Base-by-base conservation (phyloP, 768 basidiomycete species). In the Coprinopsis sp. region DNA sequence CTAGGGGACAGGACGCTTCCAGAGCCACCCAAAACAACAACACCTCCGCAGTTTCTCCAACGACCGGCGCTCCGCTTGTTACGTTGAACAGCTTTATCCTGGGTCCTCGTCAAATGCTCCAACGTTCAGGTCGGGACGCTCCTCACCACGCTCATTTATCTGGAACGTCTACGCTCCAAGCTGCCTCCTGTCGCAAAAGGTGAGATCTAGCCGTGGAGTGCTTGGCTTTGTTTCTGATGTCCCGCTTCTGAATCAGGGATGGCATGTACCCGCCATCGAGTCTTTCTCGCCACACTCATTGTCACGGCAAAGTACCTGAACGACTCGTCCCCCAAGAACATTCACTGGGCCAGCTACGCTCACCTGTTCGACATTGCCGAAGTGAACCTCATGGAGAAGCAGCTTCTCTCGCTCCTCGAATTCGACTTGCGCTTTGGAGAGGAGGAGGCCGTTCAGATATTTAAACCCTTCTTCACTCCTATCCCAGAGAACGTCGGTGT, bases 341-440 rank as follows among this genome's bases (percentile, higher is more conserved):
- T 77, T 63, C 89, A 96, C 71, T 99, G 95, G 95, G 79, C 84
- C 46, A 68, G 69, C 38, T 90, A 92, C 62, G 85, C 83, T 14
- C 69, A 72, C 33, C 58, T 88, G 53, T 94, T 91, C 69, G 82
- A 87, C 60, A 68, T 81, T 41, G 65, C 71, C 10, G 88, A 91
- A 69, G 82, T 97, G 64, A 96, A 94, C 66, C 75, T 94, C 51
- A 98, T 98, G 95, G 95, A 99, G 71, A 88, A 84, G 68, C 92
- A 99, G 68, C 79, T 99, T 23, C 81, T 99, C 44, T 86, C 78
- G 64, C 73, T 98, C 49, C 82, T 99, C 56, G 89, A 95, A 69
- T 94, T 88, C 63, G 85, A 97, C 64, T 81, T 99, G 47, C 82
- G 90, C 38, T 91, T 97, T 63, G 77, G 81, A 55, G 95, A 99